A percentile compares a stretch with the other conserved stretches of the same genome.
These are phyloP conservation scores for Talaromyces sp. DNA, from an alignment of 2,329 filamentous ascomycete species.

Conservation along the genomic window DNA sequence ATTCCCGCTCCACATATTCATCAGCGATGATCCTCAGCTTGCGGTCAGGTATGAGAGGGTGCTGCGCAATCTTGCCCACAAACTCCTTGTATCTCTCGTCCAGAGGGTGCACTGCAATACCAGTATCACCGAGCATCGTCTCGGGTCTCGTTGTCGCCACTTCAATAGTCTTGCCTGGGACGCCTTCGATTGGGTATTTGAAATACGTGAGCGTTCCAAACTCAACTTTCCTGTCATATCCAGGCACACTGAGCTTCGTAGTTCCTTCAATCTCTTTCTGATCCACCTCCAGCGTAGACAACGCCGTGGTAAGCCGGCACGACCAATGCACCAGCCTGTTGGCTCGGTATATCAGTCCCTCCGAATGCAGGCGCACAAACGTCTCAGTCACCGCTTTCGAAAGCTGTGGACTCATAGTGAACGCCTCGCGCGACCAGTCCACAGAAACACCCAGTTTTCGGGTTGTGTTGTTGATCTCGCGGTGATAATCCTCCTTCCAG, in stretches of 20 bases:
- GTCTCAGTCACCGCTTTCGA: constrained; percentile 80
- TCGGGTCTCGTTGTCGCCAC: constrained; percentile 91
- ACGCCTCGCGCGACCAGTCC: constrained; percentile 89
- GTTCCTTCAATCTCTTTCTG: constrained; percentile 84
- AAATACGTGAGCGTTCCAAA: constrained; percentile 88
- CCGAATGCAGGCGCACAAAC: constrained; percentile 83
- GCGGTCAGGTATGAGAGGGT: constrained; percentile 74
- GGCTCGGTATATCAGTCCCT: constrained; percentile 87
- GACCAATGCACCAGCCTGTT: constrained; percentile 97
- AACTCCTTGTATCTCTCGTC: constrained; percentile 83
- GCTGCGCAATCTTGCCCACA: constrained; percentile 75
- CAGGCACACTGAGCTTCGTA: constrained; percentile 85
- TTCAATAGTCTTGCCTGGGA: constrained; percentile 70
- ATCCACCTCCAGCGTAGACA: constrained; percentile 86
- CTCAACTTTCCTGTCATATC: constrained; percentile 92
- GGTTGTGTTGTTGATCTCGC: constrained; percentile 79
- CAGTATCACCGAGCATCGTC: constrained; percentile 91
- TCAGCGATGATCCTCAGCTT: constrained; percentile 81
- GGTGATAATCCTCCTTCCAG: constrained; percentile 93
- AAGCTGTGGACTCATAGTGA: constrained; percentile 87
- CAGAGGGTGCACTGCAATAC: constrained; percentile 84
- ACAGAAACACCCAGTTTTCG: constrained; percentile 82
- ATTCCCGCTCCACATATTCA: constrained; percentile 83
- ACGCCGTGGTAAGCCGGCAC: constrained; percentile 76
- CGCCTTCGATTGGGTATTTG: constrained; percentile 82